A percentile compares a stretch with the other conserved stretches of the same genome.
Conservation (phyloP, 345 rosid species). For the Euclidium syriacum region DNA sequence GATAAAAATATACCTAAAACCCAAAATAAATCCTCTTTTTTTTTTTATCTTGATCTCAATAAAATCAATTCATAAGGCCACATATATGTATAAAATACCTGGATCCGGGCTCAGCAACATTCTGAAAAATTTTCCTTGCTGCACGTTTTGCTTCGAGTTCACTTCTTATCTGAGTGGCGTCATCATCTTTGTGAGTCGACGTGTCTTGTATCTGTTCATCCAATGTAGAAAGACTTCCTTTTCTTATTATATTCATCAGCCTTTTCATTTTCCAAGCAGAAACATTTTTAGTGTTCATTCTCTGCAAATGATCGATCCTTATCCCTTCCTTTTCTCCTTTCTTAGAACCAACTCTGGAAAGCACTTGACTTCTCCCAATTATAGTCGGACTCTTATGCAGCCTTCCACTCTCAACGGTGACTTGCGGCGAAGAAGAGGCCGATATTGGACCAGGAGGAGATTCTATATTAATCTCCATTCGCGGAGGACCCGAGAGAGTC, state of each 20-base stretch:
- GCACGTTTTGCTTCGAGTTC: slow-evolving; percentile 84
- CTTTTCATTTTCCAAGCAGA: slow-evolving; percentile 99
- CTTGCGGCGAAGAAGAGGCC: slow-evolving; percentile 30
- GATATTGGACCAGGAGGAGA: slow-evolving; percentile 42
- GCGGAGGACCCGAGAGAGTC: slow-evolving; percentile 75
- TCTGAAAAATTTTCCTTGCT: slow-evolving; percentile 70
- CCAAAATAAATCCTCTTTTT: not conserved
- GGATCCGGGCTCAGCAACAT: slow-evolving; percentile 63
- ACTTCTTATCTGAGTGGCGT: slow-evolving; percentile 53
- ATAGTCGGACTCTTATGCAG: slow-evolving; percentile 39
- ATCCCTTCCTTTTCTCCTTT: slow-evolving; percentile 41
- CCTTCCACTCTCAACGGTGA: slow-evolving; percentile 40
- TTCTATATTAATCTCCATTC: slow-evolving; percentile 51
- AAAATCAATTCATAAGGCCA: not conserved
- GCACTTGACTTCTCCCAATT: slow-evolving; percentile 38
- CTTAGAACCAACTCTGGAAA: slow-evolving; percentile 43
- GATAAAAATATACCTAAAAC: slow-evolving; percentile 56
- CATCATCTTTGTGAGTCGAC: slow-evolving; percentile 41
- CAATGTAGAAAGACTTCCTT: slow-evolving; percentile 70
- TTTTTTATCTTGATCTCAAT: not conserved
- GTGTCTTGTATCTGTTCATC: slow-evolving; percentile 71
- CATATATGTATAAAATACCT: slow-evolving; percentile 37
- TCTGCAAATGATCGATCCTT: slow-evolving; percentile 66
- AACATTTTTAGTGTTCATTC: slow-evolving; percentile 66
- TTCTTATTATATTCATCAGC: slow-evolving; percentile 59